Evolutionary conservation across 2,329 filamentous ascomycete genomes (phyloP), one percentile per base, ranked within the genome.

Genomic region (Trichoderma sp.): DNA sequence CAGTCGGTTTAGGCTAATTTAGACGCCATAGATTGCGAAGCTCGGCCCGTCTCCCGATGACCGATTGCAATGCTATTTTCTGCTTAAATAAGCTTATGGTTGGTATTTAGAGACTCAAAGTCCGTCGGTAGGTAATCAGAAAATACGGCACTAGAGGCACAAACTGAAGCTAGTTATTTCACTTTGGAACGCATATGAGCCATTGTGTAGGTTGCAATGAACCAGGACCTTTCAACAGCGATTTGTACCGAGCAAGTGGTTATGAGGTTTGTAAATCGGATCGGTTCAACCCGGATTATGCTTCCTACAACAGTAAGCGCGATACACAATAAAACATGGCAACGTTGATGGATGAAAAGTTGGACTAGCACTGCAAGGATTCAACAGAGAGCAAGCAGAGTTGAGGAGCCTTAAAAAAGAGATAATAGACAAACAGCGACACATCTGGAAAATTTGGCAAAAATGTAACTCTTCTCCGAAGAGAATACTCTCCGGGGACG

Each of bases 401-500:
- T 5, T 13, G 8, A 24, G 5, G 11, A 24, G n/a, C 11, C 2
- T 21, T 1, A 32, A 16, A 24, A 58, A 26, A n/a, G 14, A 34
- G 13, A n/a, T 28, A 26, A 4, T 32, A 6, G 18, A 18, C 11
- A 11, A 4, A 24, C 2, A 18, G 2, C 2, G 1, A 32, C 8
- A 49, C 7, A 11, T 21, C 28, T 8, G 6, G 60, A 69, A 58
- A 60, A 49, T 66, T 66, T 32, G 5, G 61, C 60, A 69, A 69
- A 49, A 69, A 69, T 32, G 68, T 69, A 69, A 69, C 68, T 46
- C 68, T 69, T 66, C 68, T 69, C 68, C 68, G 68, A 58, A 59
- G 63, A 66, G 54, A 59, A 52, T 55, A 43, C 59, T 69, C 68
- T 69, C 68, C 68, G 68, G 68, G 68, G 61, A 65, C 68, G 68